These are phyloP conservation scores for Lactifluus rugatus DNA, from an alignment of 768 basidiomycete genomes.

Conservation along the genomic window DNA sequence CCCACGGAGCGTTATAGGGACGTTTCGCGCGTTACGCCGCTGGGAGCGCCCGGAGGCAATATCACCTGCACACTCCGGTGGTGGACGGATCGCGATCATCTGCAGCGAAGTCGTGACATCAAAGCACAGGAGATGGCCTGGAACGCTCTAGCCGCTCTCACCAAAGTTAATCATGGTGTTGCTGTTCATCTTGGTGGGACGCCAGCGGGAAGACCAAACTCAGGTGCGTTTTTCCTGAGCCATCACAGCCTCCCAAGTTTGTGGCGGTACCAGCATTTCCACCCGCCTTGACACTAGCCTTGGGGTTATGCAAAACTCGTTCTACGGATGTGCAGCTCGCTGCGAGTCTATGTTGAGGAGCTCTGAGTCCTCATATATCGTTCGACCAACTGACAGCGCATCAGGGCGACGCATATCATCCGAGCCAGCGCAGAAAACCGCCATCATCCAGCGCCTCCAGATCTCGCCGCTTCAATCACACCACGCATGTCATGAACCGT, in stretches of 20 bases:
- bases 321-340: slow-evolving; percentile 55
- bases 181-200: slow-evolving; percentile 39
- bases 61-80: slow-evolving; percentile 28
- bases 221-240: background rate
- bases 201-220: slow-evolving; percentile 5
- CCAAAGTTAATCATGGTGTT: slow-evolving; percentile 49
- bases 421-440: slow-evolving; percentile 35
- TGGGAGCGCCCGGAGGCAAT: slow-evolving; percentile 58
- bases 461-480: slow-evolving; percentile 40
- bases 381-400: background rate
- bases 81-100: slow-evolving; percentile 51
- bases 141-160: slow-evolving; percentile 53
- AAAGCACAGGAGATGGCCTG: slow-evolving; percentile 64
- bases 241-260: background rate
- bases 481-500: slow-evolving; percentile 64
- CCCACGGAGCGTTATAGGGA: slow-evolving; percentile 44
- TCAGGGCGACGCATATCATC: slow-evolving; percentile 51
- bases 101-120: slow-evolving; percentile 42
- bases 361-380: background rate
- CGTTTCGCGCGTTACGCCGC: slow-evolving; percentile 46
- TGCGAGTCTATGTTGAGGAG: slow-evolving; percentile 54
- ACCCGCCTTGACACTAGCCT: slow-evolving; percentile 35
- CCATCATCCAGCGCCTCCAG: slow-evolving; percentile 27
- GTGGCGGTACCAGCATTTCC: slow-evolving; percentile 15
- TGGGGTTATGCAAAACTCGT: slow-evolving; percentile 50